A percentile compares a stretch with the other conserved stretches of the same genome.
Conservation (phyloP, 2,329 filamentous ascomycete genomes). For the Talaromyces sp. region DNA sequence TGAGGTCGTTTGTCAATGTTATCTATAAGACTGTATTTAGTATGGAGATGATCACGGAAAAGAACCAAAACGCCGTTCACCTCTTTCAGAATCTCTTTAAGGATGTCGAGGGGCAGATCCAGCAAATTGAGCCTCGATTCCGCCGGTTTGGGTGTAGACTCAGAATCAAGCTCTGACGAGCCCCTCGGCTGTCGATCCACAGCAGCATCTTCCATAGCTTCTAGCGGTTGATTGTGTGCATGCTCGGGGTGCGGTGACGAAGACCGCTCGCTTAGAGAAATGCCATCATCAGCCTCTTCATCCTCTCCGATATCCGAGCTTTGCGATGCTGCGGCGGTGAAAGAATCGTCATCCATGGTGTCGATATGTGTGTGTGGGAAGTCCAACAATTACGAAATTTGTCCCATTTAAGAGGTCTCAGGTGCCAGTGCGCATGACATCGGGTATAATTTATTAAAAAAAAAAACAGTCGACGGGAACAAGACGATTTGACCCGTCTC, state of each 20-base stretch:
- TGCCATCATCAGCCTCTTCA: background rate
- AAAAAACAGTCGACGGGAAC: background rate
- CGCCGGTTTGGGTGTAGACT: background rate
- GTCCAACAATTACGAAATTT: too few relatives aligned
- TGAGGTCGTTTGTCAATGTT: conserved; percentile 75
- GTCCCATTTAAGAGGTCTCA: background rate
- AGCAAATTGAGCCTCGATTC: conserved; percentile 58
- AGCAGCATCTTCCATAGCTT: background rate
- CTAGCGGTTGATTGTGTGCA: background rate
- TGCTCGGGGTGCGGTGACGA: background rate
- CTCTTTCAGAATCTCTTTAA: conserved; percentile 75
- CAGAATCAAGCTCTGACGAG: background rate
- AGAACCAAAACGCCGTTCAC: conserved; percentile 33
- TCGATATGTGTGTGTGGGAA: too few relatives aligned
- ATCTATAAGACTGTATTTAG: conserved; percentile 39
- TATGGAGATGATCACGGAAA: background rate
- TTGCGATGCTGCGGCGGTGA: background rate
- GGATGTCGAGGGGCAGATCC: conserved; percentile 70
- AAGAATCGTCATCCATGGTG: background rate
- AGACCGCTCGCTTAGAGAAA: background rate
- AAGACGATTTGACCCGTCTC: too few relatives aligned
- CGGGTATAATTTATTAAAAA: background rate
- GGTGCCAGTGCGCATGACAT: background rate
- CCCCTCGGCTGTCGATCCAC: background rate
- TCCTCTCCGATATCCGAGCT: background rate